Conservation (phyloP, 768 basidiomycete genomes). For the Postia placenta region DNA sequence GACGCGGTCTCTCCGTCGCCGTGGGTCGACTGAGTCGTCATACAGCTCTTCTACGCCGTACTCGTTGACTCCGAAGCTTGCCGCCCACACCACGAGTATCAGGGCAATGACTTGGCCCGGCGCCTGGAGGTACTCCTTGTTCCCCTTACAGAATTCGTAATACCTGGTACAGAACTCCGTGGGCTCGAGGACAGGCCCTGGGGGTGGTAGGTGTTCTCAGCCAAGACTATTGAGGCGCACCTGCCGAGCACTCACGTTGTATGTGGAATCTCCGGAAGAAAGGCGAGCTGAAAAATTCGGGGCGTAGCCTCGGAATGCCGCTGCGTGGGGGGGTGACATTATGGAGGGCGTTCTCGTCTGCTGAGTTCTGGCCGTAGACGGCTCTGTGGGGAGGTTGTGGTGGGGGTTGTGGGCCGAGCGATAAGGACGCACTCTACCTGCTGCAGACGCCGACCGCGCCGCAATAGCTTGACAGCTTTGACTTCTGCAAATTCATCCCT, state of each 20-base stretch:
- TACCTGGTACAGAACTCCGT: constrained; percentile 74
- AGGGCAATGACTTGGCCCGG: constrained; percentile 75
- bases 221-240: neutral
- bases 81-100: constrained; percentile 83
- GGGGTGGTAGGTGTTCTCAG: neutral
- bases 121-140: constrained; percentile 50
- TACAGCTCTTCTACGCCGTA: constrained; percentile 50
- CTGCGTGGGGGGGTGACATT: constrained; percentile 37
- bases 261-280: constrained; percentile 84
- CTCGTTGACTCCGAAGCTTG: constrained; percentile 84
- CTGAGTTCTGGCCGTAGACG: constrained; percentile 67
- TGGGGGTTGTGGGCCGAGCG: constrained; percentile 2
- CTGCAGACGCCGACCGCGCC: constrained; percentile 73
- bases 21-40: constrained; percentile 27
- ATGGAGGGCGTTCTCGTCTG: constrained; percentile 32
- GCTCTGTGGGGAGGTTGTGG: constrained; percentile 39
- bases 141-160: constrained; percentile 55
- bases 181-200: constrained; percentile 85
- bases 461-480: constrained; percentile 81
- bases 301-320: constrained; percentile 65
- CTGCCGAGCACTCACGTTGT: constrained; percentile 54
- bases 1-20: constrained; percentile 46
- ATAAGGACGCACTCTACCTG: constrained; percentile 67
- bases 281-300: constrained; percentile 75
- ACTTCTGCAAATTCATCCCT: constrained; percentile 92